Base-by-base conservation (phyloP, 2,329 filamentous ascomycete genomes). In the Colletotrichum tamarilloi region DNA sequence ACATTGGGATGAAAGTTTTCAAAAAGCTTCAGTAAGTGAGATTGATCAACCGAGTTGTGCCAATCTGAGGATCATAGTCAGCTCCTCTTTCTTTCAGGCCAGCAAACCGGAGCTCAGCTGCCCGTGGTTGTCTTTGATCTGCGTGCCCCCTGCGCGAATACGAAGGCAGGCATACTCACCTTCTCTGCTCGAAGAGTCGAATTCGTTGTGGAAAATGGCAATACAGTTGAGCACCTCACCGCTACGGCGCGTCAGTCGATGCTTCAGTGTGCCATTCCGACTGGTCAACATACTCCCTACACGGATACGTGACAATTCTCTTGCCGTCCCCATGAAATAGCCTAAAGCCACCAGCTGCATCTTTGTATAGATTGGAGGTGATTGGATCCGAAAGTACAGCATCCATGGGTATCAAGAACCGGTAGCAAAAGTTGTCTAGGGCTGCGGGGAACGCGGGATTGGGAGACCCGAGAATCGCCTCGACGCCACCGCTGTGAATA, bases 181-280 rank as follows among this genome's bases (percentile, higher is more conserved):
- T 71, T 73, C 71, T 62, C 46, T 71, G 3, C 32, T 74, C 67
- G 4, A 60, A 8, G 22, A 22, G 35, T 55, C 73, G 58, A 55
- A 75, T 70, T 78, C 74, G 26, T 80, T 77, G 38, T 80, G 76
- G 38, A 82, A 80, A 2, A 83, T 77, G 1, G 76, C 79, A 1
- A 82, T 81, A 58, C 83, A 83, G 72, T 84, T 83, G 56, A 81
- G 78, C 1, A 83, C 70, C 30, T 80, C 77, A 30, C 78, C 77
- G 46, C 81, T 82, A 7, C 0, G 4, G 6, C 11, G 8, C 30
- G 32, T 75, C 35, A 76, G 63, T 28, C 56, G 3, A 28, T 28
- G 16, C 1, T 5, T 12, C 7, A 11, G 42, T 49, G 42, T 3
- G 3, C 1, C 28, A 46, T 3, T 2, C 2, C 32, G 7, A 2